Conservation (phyloP, 495 filamentous ascomycete species). For the Hyphodiscus hymeniophilus region DNA sequence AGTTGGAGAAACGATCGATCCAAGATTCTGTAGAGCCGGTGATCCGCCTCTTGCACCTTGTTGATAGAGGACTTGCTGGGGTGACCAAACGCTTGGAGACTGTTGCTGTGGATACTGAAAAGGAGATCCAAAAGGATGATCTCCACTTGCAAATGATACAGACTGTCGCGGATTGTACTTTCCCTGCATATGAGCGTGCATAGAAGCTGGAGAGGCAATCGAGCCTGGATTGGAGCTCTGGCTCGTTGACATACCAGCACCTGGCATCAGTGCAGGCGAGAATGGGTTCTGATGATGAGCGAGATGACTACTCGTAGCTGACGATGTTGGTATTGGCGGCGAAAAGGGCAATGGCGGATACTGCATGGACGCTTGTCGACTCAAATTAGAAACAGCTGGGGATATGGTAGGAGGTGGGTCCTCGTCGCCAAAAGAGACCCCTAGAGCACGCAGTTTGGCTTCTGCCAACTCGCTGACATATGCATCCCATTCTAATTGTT, state of each 20-base stretch:
- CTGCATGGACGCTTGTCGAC: slow-evolving; percentile 54
- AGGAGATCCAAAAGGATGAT: slow-evolving; percentile 29
- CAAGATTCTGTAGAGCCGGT: slow-evolving; percentile 42
- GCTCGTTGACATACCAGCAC: slow-evolving; percentile 41
- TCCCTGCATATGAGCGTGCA: slow-evolving; percentile 31
- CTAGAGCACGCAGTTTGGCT: slow-evolving; percentile 83
- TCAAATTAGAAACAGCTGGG: slow-evolving; percentile 44
- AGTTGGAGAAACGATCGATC: slow-evolving; percentile 37
- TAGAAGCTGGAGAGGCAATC: slow-evolving; percentile 44
- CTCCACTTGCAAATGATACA: slow-evolving; percentile 36
- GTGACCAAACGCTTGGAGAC: slow-evolving; percentile 44
- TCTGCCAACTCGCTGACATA: slow-evolving; percentile 78
- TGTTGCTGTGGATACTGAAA: slow-evolving; percentile 35
- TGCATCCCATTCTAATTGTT: slow-evolving; percentile 52
- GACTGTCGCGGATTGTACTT: slow-evolving; percentile 48
- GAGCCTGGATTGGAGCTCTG: slow-evolving; percentile 52
- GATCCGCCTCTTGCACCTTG: slow-evolving; percentile 48
- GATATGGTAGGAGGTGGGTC: slow-evolving; percentile 43
- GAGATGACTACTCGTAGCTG: slow-evolving; percentile 53
- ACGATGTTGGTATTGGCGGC: slow-evolving; percentile 59
- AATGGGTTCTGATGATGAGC: slow-evolving; percentile 52
- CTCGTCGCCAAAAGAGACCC: slow-evolving; percentile 69
- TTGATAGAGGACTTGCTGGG: slow-evolving; percentile 43
- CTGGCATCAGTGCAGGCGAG: slow-evolving; percentile 44
- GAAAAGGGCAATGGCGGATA: slow-evolving; percentile 62